Base-by-base conservation (phyloP, 2,329 filamentous ascomycete species). In the Chaetomium sp. region DNA sequence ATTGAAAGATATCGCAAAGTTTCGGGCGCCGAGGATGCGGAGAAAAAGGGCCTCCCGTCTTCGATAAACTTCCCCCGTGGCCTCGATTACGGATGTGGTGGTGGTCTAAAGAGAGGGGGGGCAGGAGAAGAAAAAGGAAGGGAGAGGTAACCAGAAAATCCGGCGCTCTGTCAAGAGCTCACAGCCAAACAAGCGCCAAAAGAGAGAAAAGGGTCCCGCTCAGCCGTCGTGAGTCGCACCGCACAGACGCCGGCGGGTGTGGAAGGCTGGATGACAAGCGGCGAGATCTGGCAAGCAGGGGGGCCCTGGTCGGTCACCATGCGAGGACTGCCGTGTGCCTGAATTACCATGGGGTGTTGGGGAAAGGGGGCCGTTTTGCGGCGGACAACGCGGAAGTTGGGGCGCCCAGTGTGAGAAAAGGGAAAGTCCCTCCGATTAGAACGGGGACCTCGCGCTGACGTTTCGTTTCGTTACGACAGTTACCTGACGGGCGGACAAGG, bases 241-340 rank as follows among this genome's bases (percentile, higher is more conserved):
- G 58, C 58, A 60, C 59, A 60, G 59, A 57, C 59, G 59, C 56
- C 50, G 38, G 44, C 53, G 52, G 49, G 57, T 49, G 57, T 52
- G 43, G 48, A 54, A 54, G 49, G 53, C 49, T 56, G 56, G 58
- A 56, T 54, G 53, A 52, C 43, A 52, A 56, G 53, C 53, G 54
- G 56, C 51, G 53, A 58, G 56, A 58, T 56, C 59, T 53, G 36
- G 53, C 54, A 34, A 47, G 48, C 59, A 60, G 14, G 52, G 53
- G 19, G 4, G n/a, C 50, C 50, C 52, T 37, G 32, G 49, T 53
- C 45, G 12, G 42, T 49, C 19, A 44, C 27, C 36, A 38, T 55
- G 56, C 53, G 52, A 51, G 55, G 14, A n/a, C 11, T 46, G n/a
- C 45, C 45, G 54, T 48, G 51, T 53, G 46, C 46, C 55, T 57